Base-by-base conservation (phyloP, 441 rosid genomes). In the Caryocar brasiliense region DNA sequence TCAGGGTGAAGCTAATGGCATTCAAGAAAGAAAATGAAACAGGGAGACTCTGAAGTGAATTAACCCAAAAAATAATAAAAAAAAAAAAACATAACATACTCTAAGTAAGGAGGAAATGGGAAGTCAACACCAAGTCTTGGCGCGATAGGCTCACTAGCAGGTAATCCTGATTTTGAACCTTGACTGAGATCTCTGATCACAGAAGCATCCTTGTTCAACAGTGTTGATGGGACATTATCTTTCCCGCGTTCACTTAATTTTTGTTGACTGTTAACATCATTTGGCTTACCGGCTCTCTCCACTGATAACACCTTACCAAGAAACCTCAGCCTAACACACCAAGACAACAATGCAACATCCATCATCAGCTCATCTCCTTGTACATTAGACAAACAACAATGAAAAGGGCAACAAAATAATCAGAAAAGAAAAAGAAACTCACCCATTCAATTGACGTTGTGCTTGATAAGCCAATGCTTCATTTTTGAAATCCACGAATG, bases 71-170 rank as follows among this genome's bases (percentile, higher is more conserved):
- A 45, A 13, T 0, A 53, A 47, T 32, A 14, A 35, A 47, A 48
- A 23, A 36, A 47, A 26, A 20, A 12, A 29, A 46, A 61, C 33
- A 33, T 62, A 33, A 66, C 87, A 53, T 79, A 92, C 99, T 88
- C 94, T 15, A 85, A 70, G 46, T 82, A 76, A 63, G 97, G 95
- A 74, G 99, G 97, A 67, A 85, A 88, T 7, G 87, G 82, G 62
- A 88, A 88, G 64, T 88, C 89, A 6, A 92, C 83, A 40, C 99
- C 99, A 52, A 88, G 89, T 66, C 78, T 85, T 32, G 88, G 71
- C 47, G 95, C 97, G 64, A 88, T 83, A 1, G 97, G 77, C 62
- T 88, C 89, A 24, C 56, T 61, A 46, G 78, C 38, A 47, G 63
- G 57, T 3, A 27, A 65, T 40, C 76, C 74, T 2, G 67, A 51